A percentile compares a stretch with the other conserved stretches of the same genome.
Evolutionary conservation across 495 filamentous ascomycete species (phyloP).

Genomic region (Astrothelium macrocarpum): DNA sequence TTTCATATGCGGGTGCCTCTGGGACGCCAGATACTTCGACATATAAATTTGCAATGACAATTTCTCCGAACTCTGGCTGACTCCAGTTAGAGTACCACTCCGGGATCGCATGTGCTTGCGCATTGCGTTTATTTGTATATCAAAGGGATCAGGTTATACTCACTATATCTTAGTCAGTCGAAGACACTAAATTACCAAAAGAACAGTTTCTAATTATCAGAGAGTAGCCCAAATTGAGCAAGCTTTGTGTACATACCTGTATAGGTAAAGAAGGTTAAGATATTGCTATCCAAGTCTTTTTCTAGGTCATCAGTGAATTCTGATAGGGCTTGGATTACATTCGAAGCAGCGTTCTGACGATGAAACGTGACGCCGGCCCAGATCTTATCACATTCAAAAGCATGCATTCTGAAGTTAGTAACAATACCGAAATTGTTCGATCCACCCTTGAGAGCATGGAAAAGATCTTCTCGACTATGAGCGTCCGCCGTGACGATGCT

Average conservation of each 20-base stretch:
- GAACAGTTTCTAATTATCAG: too few species aligned
- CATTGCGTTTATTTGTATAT: not conserved
- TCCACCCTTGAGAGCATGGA: constrained; percentile 32
- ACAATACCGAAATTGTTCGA: constrained; percentile 34
- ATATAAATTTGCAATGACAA: not conserved
- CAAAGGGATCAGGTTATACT: not conserved
- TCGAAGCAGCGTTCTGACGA: not conserved
- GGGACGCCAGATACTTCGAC: constrained; percentile 5
- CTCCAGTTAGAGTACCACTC: not conserved
- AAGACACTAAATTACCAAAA: not conserved
- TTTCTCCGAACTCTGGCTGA: not conserved
- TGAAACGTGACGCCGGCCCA: constrained; percentile 18
- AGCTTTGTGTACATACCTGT: not conserved
- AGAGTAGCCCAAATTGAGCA: too few species aligned
- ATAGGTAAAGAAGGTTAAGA: not conserved
- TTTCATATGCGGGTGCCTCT: constrained; percentile 11
- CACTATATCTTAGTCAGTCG: not conserved
- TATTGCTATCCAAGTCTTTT: not conserved
- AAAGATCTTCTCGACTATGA: constrained; percentile 24
- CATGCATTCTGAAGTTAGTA: constrained; percentile 20
- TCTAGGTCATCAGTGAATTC: not conserved
- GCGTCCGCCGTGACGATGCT: constrained; percentile 17
- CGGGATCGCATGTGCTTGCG: not conserved
- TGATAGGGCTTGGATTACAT: constrained; percentile 8
- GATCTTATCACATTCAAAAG: constrained; percentile 11